Evolutionary conservation across 2,329 filamentous ascomycete genomes (phyloP), one percentile per base, ranked within the genome.

Genomic region (Ceratocystis eucalypticola): DNA sequence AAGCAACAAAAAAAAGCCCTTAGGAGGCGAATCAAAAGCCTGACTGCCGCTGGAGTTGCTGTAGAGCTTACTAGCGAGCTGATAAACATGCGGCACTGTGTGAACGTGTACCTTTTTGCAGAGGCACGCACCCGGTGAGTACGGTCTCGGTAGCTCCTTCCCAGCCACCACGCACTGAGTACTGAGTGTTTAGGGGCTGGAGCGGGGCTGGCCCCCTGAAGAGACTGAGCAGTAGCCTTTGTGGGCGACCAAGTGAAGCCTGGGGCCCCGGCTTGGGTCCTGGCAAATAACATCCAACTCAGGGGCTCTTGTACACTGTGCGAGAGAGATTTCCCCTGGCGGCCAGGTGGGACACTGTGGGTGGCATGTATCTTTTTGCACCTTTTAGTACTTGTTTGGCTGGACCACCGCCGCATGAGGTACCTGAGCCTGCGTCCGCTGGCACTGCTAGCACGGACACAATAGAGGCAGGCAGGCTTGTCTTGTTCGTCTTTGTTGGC

Each of bases 131-230:
- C 50, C 59, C 30, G 28, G 53, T n/a, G 57, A 55, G 67, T 68
- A 68, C 67, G 28, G 28, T 28, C n/a, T 50, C 28, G 37, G 45
- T 22, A 37, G 64, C 37, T 61, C 64, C 64, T 65, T 50, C 67
- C 67, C 67, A 68, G 67, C 67, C 67, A 68, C 67, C 67, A 64
- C 44, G 57, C 67, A 68, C 67, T 66, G 67, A 62, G 64, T 68
- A 68, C 67, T 44, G 62, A 15, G 22, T 46, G 28, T 41, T 64
- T 64, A 66, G 64, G 57, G 53, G 64, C 30, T 59, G 45, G 30
- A 64, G 67, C 65, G 67, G 67, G 64, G 67, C 61, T 37, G 33
- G 30, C 7, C 64, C 67, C 67, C 61, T 68, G 61, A 61, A 55
- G 59, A 64, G 30, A 37, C 55, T 25, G 48, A 46, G 53, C 61